Percentiles rank a stretch among this genome's conserved stretches.
These are phyloP conservation scores for Synchytrium microbalum DNA, from an alignment of 371 early-diverging fungal species.

Conservation along the genomic window DNA sequence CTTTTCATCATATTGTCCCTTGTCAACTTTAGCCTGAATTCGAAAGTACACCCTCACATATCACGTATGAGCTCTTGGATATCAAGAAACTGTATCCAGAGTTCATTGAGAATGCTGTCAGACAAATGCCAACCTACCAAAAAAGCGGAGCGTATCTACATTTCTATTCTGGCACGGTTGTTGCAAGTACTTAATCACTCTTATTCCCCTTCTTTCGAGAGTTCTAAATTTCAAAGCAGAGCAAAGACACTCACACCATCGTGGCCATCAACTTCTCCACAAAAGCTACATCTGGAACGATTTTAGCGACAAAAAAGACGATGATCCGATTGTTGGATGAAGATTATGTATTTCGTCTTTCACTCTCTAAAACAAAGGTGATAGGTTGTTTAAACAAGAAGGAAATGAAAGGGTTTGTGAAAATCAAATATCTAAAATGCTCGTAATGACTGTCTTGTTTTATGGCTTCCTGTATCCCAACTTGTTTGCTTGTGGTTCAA, in stretches of 20 bases:
- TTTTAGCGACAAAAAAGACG: too few species aligned
- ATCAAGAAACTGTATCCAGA: slow-evolving; percentile 76
- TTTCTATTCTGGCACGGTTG: slow-evolving; percentile 4
- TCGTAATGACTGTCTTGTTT: too few species aligned
- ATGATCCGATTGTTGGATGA: too few species aligned
- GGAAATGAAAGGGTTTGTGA: background rate
- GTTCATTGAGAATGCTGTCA: background rate
- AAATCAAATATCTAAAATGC: too few species aligned
- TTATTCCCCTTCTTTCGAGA: slow-evolving; percentile 36
- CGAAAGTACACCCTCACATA: slow-evolving; percentile 68
- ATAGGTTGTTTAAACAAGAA: background rate
- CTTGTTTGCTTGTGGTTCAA: background rate
- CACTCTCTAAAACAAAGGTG: background rate
- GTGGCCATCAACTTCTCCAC: too few species aligned
- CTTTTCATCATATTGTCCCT: slow-evolving; percentile 65
- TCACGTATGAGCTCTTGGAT: slow-evolving; percentile 80
- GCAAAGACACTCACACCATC: too few species aligned
- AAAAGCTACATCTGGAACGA: too few species aligned
- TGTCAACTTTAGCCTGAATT: slow-evolving; percentile 63
- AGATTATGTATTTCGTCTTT: background rate
- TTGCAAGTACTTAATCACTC: slow-evolving; percentile 10
- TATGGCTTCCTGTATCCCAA: background rate
- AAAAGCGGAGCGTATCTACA: background rate
- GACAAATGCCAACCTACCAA: background rate
- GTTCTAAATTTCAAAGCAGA: too few species aligned